Evolutionary conservation across 1,284 basidiomycete species (phyloP).

Genomic region (Entoloma clypeatum): DNA sequence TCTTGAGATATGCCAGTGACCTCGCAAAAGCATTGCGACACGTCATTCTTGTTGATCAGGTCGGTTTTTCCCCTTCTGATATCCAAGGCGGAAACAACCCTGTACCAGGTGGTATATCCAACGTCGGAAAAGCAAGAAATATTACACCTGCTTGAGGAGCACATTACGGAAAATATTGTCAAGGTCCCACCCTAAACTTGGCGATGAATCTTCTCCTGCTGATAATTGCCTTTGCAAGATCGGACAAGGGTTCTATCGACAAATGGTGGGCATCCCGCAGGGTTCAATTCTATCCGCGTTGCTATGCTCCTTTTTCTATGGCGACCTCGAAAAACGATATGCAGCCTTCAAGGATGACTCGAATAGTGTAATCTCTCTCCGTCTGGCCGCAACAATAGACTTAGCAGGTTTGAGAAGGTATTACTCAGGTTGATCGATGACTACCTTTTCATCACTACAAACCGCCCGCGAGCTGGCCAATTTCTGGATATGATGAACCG

Average conservation of each 20-base stretch:
- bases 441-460: conserved; percentile 86
- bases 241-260: conserved; percentile 74
- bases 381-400: background rate
- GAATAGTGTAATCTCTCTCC: conserved; percentile 50
- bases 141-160: conserved; percentile 77
- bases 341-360: conserved; percentile 57
- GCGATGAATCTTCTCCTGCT: too few relatives aligned
- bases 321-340: conserved; percentile 74
- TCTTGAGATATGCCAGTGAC: conserved; percentile 62
- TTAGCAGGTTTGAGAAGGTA: conserved; percentile 41
- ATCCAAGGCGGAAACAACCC: background rate
- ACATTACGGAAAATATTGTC: conserved; percentile 90
- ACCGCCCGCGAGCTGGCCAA: conserved; percentile 52
- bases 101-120: conserved; percentile 55
- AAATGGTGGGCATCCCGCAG: conserved; percentile 92
- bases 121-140: conserved; percentile 56
- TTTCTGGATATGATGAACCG: conserved; percentile 82
- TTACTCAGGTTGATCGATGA: conserved; percentile 91
- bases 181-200: too few relatives aligned
- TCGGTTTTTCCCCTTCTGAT: conserved; percentile 24
- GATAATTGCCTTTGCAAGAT: too few relatives aligned
- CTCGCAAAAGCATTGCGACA: conserved; percentile 67
- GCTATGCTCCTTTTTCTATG: conserved; percentile 93
- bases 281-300: conserved; percentile 89
- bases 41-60: conserved; percentile 85